Evolutionary conservation across 73 alveolate genomes (phyloP), one percentile per base, ranked within the genome.

Genomic region (Paramecium tetraurelia): DNA sequence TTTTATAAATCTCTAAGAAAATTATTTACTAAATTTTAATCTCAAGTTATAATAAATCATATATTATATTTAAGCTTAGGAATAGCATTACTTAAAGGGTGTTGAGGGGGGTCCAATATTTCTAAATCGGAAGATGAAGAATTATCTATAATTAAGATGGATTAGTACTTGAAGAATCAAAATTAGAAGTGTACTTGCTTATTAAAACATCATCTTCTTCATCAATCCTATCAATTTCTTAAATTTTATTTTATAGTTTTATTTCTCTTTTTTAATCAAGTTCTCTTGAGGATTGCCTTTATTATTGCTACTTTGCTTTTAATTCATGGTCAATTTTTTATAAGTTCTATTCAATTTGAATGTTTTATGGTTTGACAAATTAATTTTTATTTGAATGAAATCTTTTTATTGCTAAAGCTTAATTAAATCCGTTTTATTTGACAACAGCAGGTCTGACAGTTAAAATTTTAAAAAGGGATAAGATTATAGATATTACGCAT

Each of bases 391-490:
- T 75, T 36, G 36, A 18, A 14, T 29, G 14, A 11, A 36, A 75
- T 18, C 68, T 75, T 14, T 75, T 75, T 3, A 75, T 33, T 10
- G 87, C 48, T 16, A 75, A 75, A 0, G 63, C 87, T 18, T 75
- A 35, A 40, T 75, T 75, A 40, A 75, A 75, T 11, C 59, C 87
- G 35, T 75, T 44, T 75, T 75, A 36, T 75, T 75, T 75, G 2
- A 75, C 87, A 31, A 75, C 59, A 16, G 87, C 68, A 11, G 87
- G 87, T 18, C 87, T 75, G 0, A 75, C 87, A 16, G 87, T 75
- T 5, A 75, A 75, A 36, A 75, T 75, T 20, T 36, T 21, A 75
- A 75, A 75, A 9, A 75, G n/a, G 18, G 35, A 31, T 33, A 75
- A 3, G 20, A 75, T 36, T 40, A 75, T 75, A 6, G 59, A 24